Evolutionary conservation across 306 rosid species (phyloP), one percentile per base, ranked within the genome.

Genomic region (Castanea mollissima): DNA sequence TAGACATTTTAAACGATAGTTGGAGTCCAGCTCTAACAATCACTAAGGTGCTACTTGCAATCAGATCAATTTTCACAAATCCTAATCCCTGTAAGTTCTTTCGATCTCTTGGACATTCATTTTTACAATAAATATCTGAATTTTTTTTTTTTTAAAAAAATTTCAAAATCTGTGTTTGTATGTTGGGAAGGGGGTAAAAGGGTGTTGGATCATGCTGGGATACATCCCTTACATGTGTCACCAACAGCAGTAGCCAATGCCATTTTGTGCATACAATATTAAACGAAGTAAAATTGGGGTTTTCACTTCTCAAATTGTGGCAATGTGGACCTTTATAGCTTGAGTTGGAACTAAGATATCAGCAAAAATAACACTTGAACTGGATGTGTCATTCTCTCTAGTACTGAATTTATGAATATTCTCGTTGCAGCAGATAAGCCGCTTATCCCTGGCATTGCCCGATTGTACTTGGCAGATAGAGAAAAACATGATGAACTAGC

Each of bases 1-100:
- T 92, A 84, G 90, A 90, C 72, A 89, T 92, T 55, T 84, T 94
- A 77, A 91, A 87, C 86, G 99, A 90, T 85, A 87, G 82, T 76
- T 94, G 99, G 99, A 94, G 98, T 89, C 99, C 99, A 55, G 99
- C 97, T 31, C 86, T 89, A 63, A 92, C 97, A 44, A 91, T 92
- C 58, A 86, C 92, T 6, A 91, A 90, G 88, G 93, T 94, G 81
- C 87, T 94, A 60, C 85, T 86, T 57, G 95, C 92, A 54, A 83
- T 92, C 69, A 85, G 89, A 82, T 79, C 95, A 32, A 81, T 92
- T 80, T 81, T 94, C 85, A 82, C 87, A 27, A 88, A 89, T 70
- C 95, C 97, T 5, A 90, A 92, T 73, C 97, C 92, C 51, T 89
- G 98, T 94, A 86, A 87, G 97, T 87, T 78, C 70, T 38, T 76